A percentile compares a stretch with the other conserved stretches of the same genome.
These are phyloP conservation scores for Apiotrichum porosum DNA, from an alignment of 1,284 basidiomycete genomes.

Conservation along the genomic window DNA sequence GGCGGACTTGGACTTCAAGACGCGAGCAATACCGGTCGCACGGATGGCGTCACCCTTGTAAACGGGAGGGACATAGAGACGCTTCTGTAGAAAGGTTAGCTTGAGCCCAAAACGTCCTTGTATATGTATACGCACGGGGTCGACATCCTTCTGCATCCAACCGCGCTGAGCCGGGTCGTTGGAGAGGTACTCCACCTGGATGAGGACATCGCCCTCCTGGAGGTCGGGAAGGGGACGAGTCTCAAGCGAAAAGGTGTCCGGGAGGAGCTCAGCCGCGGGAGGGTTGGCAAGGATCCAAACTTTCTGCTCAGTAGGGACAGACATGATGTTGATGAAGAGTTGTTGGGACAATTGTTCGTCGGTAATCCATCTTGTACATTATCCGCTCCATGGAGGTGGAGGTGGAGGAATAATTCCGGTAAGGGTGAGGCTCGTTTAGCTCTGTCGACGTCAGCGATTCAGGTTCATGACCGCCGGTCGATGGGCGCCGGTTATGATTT, in stretches of 20 bases:
- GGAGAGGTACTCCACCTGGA: slow-evolving; percentile 28
- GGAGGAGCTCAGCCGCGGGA: slow-evolving; percentile 21
- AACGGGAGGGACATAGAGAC: slow-evolving; percentile 25
- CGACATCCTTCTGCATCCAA: slow-evolving; percentile 30
- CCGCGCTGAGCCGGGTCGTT: slow-evolving; percentile 42
- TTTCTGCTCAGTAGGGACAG: slow-evolving; percentile 18
- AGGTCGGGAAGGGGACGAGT: slow-evolving; percentile 24
- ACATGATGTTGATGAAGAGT: slow-evolving; percentile 2
- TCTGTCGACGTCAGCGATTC: too few species aligned
- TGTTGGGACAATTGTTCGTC: too few species aligned
- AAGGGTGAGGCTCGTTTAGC: too few species aligned
- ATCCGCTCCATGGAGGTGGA: too few species aligned
- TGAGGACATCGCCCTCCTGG: slow-evolving; percentile 32
- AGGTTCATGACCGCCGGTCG: too few species aligned
- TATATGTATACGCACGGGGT: slow-evolving; percentile 7
- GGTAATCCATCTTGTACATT: too few species aligned
- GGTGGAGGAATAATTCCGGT: too few species aligned
- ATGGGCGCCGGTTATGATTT: too few species aligned
- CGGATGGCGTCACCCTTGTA: slow-evolving; percentile 25
- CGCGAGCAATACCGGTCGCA: slow-evolving; percentile 17
- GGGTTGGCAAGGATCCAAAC: slow-evolving; percentile 30
- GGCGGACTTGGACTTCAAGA: slow-evolving; percentile 25
- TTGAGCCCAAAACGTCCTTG: too few species aligned
- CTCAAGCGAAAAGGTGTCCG: slow-evolving; percentile 28
- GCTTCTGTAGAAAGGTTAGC: slow-evolving; percentile 10